phyloP scores from a whole-genome alignment of 352 stramenopile genomes.

The Pythium rhizo-oryzae region DNA sequence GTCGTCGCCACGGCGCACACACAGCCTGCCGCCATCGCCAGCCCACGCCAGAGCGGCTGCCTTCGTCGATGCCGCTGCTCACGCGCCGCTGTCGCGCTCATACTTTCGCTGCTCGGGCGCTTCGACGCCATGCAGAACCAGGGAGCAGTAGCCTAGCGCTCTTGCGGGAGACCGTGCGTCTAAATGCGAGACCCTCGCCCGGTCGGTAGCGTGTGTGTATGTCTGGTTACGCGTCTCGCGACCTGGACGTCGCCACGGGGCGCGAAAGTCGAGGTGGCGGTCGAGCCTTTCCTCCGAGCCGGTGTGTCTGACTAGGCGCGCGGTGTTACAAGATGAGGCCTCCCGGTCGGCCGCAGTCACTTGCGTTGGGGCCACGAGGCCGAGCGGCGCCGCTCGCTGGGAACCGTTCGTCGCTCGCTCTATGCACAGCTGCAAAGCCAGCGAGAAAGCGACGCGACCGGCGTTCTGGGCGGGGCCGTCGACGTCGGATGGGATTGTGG shows the following conservation, averaged over 20 bases:
- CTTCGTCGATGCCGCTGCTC: background rate
- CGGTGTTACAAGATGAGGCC: slow-evolving; percentile 4
- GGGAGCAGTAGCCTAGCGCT: too few relatives aligned
- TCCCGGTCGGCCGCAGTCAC: background rate
- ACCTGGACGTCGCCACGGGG: too few relatives aligned
- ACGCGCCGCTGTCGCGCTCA: background rate
- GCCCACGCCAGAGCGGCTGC: background rate
- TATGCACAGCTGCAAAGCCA: background rate
- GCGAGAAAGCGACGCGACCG: background rate
- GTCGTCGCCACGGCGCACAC: background rate
- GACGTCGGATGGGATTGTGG: background rate
- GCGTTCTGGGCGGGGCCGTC: too few relatives aligned
- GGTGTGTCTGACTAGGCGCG: background rate
- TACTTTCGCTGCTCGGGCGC: background rate
- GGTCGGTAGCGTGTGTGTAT: too few relatives aligned
- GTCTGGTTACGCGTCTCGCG: too few relatives aligned
- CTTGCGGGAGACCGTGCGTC: background rate
- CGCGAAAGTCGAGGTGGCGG: background rate
- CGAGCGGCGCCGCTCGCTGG: too few relatives aligned
- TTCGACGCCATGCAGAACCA: background rate
- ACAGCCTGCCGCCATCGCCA: background rate
- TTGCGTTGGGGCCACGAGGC: too few relatives aligned
- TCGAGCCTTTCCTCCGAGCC: background rate
- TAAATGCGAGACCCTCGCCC: too few relatives aligned
- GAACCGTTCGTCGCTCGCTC: background rate